Evolutionary conservation across 225 moss, liverwort and hornwort genomes (phyloP).

Genomic region (Bryoerythrophyllum caledonicum): DNA sequence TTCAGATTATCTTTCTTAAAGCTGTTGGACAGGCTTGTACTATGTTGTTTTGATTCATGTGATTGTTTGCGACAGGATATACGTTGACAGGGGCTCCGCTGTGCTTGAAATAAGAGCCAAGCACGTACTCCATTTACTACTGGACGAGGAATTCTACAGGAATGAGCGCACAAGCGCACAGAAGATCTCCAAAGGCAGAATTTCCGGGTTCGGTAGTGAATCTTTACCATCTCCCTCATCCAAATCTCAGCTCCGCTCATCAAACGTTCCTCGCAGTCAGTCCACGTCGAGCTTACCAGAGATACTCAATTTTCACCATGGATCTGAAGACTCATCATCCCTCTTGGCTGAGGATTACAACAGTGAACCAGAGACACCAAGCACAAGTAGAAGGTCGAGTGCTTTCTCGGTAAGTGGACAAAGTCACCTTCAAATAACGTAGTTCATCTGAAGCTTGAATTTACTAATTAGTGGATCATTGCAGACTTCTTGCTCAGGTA

Average conservation of each 20-base stretch:
- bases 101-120: slow-evolving; percentile 36
- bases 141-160: slow-evolving; percentile 44
- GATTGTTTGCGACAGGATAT: slow-evolving; percentile 24
- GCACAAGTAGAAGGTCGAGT: slow-evolving; percentile 20
- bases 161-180: slow-evolving; percentile 43
- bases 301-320: not conserved
- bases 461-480: not conserved
- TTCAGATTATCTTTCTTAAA: not conserved
- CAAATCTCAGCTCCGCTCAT: no score
- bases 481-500: slow-evolving; percentile 28
- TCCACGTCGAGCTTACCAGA: slow-evolving; percentile 4
- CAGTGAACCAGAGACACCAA: slow-evolving; percentile 23
- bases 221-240: no score
- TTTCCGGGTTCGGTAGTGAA: slow-evolving; percentile 39
- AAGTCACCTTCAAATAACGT: not conserved
- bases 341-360: slow-evolving; percentile 18
- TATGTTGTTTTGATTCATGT: not conserved
- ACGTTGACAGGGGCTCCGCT: slow-evolving; percentile 29
- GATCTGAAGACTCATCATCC: slow-evolving; percentile 8
- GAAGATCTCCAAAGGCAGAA: slow-evolving; percentile 37
- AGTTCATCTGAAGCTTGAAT: not conserved
- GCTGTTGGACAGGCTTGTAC: not conserved
- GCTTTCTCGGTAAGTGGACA: slow-evolving; percentile 35
- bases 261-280: slow-evolving; percentile 7
- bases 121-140: slow-evolving; percentile 35